Evolutionary conservation across 352 stramenopile species (phyloP).

Genomic region (Phytophthora tentaculata): DNA sequence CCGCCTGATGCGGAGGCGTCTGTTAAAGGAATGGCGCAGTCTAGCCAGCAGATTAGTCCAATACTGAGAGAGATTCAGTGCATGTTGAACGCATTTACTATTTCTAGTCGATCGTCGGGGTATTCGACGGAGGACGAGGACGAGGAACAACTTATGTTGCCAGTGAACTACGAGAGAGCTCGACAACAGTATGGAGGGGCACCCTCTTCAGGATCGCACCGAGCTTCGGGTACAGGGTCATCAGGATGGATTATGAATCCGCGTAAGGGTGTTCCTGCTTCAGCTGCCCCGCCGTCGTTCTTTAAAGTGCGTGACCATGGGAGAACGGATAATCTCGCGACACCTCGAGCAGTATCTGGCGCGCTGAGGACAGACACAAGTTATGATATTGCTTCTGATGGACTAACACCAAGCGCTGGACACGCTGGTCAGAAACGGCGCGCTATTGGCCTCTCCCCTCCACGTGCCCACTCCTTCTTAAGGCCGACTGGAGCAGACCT

Average conservation of each 20-base stretch:
- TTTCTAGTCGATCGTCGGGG: neutral
- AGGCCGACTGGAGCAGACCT: constrained; percentile 1
- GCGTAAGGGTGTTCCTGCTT: neutral
- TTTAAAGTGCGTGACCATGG: neutral
- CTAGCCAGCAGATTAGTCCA: constrained; percentile 2
- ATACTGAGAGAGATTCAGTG: constrained; percentile 16
- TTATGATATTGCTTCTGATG: neutral
- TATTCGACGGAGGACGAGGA: constrained; percentile 24
- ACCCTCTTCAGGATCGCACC: neutral
- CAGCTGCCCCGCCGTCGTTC: neutral
- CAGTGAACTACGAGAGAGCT: neutral
- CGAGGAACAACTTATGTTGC: neutral
- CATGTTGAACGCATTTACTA: constrained; percentile 10
- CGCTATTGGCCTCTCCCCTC: neutral
- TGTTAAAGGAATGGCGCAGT: neutral
- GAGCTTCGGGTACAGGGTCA: neutral
- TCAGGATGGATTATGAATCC: neutral
- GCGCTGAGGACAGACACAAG: neutral
- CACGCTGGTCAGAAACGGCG: constrained; percentile 10
- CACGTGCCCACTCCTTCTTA: constrained; percentile 15
- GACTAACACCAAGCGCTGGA: neutral
- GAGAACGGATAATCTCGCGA: neutral
- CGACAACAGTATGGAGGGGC: neutral
- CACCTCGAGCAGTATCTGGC: neutral
- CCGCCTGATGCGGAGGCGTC: constrained; percentile 6